phyloP scores from a whole-genome alignment of 2,329 filamentous ascomycete genomes.

The Pyrenochaeta sp. region DNA sequence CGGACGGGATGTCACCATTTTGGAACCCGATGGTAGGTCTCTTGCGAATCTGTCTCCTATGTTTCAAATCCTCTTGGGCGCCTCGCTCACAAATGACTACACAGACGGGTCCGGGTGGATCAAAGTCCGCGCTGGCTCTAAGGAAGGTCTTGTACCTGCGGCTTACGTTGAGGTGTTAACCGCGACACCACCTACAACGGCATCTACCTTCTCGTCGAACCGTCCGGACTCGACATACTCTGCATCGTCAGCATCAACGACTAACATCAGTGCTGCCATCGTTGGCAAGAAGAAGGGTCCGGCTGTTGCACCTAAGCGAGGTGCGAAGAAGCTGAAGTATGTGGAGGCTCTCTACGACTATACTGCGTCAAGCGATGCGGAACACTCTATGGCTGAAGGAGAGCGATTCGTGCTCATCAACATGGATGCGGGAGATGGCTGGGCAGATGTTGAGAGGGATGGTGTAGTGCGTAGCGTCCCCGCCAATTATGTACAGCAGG shows the following conservation, averaged over 20 bases:
- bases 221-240: conserved; percentile 70
- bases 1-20: conserved; percentile 76
- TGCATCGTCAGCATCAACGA: conserved; percentile 77
- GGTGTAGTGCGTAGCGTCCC: conserved; percentile 88
- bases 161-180: conserved; percentile 77
- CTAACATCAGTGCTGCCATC: conserved; percentile 53
- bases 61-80: conserved; percentile 23
- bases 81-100: conserved; percentile 27
- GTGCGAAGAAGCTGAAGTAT: conserved; percentile 92
- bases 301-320: conserved; percentile 86
- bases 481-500: conserved; percentile 87
- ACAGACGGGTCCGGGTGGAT: conserved; percentile 92
- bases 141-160: conserved; percentile 86
- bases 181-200: conserved; percentile 49
- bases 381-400: conserved; percentile 90
- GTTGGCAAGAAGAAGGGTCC: conserved; percentile 84
- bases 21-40: conserved; percentile 86
- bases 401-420: conserved; percentile 91
- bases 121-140: conserved; percentile 77
- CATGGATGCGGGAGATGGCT: conserved; percentile 89
- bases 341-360: conserved; percentile 96
- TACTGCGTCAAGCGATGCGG: conserved; percentile 80
- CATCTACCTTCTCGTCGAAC: conserved; percentile 46
- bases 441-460: conserved; percentile 95
- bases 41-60: conserved; percentile 20